Evolutionary conservation across 176 grass and related monocot genomes (phyloP), one percentile per base, ranked within the genome.

Genomic region (Musa acuminata): DNA sequence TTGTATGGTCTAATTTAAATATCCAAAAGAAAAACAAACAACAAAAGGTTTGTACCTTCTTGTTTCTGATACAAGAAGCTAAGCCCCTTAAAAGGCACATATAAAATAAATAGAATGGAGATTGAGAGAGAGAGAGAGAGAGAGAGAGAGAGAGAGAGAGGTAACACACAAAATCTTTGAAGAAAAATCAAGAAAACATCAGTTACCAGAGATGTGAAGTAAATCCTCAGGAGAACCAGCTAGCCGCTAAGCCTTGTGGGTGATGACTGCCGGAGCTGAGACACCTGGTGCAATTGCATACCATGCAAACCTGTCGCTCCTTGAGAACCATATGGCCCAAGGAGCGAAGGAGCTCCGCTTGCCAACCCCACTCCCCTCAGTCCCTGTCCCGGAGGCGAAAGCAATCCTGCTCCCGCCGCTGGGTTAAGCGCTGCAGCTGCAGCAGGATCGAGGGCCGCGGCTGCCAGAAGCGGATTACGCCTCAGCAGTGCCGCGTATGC

Each of bases 401-500:
- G 43, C 20, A 77, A 77, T 14, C n/a, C 69, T 50, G 75, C 73
- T 55, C 4, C 35, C 35, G 35, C 35, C 35, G 24, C 67, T 13
- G 77, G 65, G 52, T 67, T 77, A 43, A 51, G 9, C 52, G 59
- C 48, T 0, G 64, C 60, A 8, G 79, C 43, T 8, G 72, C 62
- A 2, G 80, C 81, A 16, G 82, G 66, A 73, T 79, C 88, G 14
- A 88, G 23, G 1, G 64, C 73, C 4, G 87, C 91, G 19, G 92
- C 88, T 8, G 83, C 83, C 11, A 91, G 73, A 11, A 81, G 27
- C 7, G 92, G 88, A 49, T 96, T 91, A 73, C 83, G 82, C 1
- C 88, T 84, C 8, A 91, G 74, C 21, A 91, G 84, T 12, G 80
- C 74, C 1, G 83, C 83, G 8, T 78, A 85, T 2, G 79, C 71